A percentile compares a stretch with the other conserved stretches of the same genome.
Evolutionary conservation across 2,329 filamentous ascomycete species (phyloP).

Genomic region (Emericellopsis atlantica): DNA sequence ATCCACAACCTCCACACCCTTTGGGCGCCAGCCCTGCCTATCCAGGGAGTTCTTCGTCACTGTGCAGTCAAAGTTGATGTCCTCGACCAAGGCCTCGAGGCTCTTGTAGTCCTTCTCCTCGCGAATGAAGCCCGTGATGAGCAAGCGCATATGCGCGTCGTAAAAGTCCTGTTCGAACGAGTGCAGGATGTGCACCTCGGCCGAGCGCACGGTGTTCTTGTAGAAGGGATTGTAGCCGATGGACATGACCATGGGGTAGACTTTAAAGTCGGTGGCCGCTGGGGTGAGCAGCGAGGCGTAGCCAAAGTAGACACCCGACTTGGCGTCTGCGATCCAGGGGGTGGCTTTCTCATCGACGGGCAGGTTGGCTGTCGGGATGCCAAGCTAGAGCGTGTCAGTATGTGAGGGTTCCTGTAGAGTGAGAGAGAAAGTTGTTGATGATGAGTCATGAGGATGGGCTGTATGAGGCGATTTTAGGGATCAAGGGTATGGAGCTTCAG

Average conservation of each 20-base stretch:
- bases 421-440: slow-evolving; percentile 1
- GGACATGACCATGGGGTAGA: slow-evolving; percentile 84
- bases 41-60: slow-evolving; percentile 65
- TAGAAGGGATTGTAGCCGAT: slow-evolving; percentile 98
- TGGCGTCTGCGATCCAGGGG: slow-evolving; percentile 49
- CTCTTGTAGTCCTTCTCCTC: slow-evolving; percentile 81
- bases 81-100: slow-evolving; percentile 70
- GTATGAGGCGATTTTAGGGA: not conserved
- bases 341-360: slow-evolving; percentile 51
- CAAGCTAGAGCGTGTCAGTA: slow-evolving; percentile 44
- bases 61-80: slow-evolving; percentile 81
- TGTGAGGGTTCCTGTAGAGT: not conserved
- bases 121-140: slow-evolving; percentile 78
- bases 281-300: slow-evolving; percentile 62
- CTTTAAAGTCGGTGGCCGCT: slow-evolving; percentile 12
- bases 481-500: not conserved
- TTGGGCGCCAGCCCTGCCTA: slow-evolving; percentile 46
- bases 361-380: slow-evolving; percentile 93
- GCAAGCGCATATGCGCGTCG: slow-evolving; percentile 61
- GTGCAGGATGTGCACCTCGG: slow-evolving; percentile 84
- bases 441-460: not conserved
- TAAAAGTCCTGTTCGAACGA: slow-evolving; percentile 75
- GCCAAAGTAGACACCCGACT: slow-evolving; percentile 86
- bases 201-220: slow-evolving; percentile 75
- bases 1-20: slow-evolving; percentile 14